Percentiles rank a stretch among this genome's conserved stretches.
Evolutionary conservation across 768 basidiomycete species (phyloP).

Genomic region (Phylloporus rhodoxanthus): DNA sequence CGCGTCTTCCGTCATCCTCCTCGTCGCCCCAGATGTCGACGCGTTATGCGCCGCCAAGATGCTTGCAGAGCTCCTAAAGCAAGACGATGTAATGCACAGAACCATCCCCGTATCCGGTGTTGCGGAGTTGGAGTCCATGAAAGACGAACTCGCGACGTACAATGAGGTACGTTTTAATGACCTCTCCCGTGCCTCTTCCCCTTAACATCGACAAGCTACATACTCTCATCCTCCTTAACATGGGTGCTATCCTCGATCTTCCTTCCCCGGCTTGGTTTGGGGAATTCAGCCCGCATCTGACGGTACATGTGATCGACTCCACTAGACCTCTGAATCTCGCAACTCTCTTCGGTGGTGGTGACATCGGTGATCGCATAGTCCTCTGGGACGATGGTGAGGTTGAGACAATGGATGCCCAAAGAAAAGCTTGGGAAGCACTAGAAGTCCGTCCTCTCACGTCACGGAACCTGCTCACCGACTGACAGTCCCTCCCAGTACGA

Average conservation of each 20-base stretch:
- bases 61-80: slow-evolving; percentile 81
- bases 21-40: slow-evolving; percentile 89
- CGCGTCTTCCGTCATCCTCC: slow-evolving; percentile 77
- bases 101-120: slow-evolving; percentile 87
- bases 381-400: slow-evolving; percentile 92
- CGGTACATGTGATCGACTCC: slow-evolving; percentile 92
- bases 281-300: slow-evolving; percentile 54
- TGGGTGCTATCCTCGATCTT: slow-evolving; percentile 85
- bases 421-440: slow-evolving; percentile 78
- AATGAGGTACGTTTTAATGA: slow-evolving; percentile 49
- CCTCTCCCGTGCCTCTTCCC: not conserved
- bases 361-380: slow-evolving; percentile 65
- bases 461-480: not conserved
- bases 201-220: slow-evolving; percentile 50
- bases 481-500: slow-evolving; percentile 52
- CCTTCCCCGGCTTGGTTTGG: slow-evolving; percentile 73
- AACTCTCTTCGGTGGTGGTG: slow-evolving; percentile 72
- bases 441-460: slow-evolving; percentile 47
- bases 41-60: slow-evolving; percentile 87
- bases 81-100: slow-evolving; percentile 90
- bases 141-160: slow-evolving; percentile 59
- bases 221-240: slow-evolving; percentile 86
- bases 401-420: slow-evolving; percentile 61
- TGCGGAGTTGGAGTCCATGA: slow-evolving; percentile 61
- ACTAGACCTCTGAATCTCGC: slow-evolving; percentile 83